Evolutionary conservation across 768 basidiomycete species (phyloP), one percentile per base, ranked within the genome.

Genomic region (Pisolithus sp.): DNA sequence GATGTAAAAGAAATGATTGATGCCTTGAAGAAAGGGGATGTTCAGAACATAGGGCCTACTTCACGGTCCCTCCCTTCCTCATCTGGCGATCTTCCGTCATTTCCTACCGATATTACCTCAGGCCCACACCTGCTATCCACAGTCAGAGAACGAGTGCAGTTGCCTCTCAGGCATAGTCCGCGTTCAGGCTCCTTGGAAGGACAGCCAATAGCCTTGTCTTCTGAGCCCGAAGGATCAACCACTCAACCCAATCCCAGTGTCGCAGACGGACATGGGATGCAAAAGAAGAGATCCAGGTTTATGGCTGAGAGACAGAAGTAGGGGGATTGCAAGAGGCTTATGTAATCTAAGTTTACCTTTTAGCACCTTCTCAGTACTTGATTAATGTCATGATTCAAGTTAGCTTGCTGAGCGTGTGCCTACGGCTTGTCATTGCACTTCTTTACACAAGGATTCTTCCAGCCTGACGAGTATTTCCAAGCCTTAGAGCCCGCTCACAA

Each of bases 401-500:
- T 43, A 38, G 47, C 26, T 17, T 62, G 34, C 53, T 76, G 48
- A 73, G 79, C n/a, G 51, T 84, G 28, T 49, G 59, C 20, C 61
- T 82, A 56, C 82, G 89, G 43, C 65, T 88, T 47, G 52, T 71
- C 7, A 71, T 89, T 42, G 85, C 90, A 0, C 63, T 94, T n/a
- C 30, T 69, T 72, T 38, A 93, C 91, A 0, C 76, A 78, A 49
- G 91, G 93, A 4, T 89, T 87, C 71, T 98, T 98, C 66, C 94
- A 97, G 66, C 93, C 96, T 8, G 96, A 99, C 68, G 96, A 98
- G 68, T 95, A 89, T 68, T 97, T 87, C 60, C 96, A 99, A 64
- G 80, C 93, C 6, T 77, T 98, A 41, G 96, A 99, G 64, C 87
- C 90, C 43, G 96, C 96, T 0, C 89, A 98, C 66, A 76, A 76